A percentile compares a stretch with the other conserved stretches of the same genome.
Evolutionary conservation across 371 early-diverging fungal species (phyloP).

Genomic region (Apophysomyces ossiformis): DNA sequence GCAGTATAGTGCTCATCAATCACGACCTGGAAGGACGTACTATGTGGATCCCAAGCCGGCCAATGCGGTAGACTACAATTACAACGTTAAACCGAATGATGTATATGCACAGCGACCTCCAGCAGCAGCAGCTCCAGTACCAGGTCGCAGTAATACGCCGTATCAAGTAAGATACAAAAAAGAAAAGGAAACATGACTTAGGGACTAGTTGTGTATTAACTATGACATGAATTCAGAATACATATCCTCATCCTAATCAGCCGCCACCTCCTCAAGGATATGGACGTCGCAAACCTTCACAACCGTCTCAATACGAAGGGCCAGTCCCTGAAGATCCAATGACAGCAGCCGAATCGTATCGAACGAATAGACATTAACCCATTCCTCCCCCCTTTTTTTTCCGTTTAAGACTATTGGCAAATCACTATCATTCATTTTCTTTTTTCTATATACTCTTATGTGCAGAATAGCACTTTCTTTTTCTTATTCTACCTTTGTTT

Average conservation of each 20-base stretch:
- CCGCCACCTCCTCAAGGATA: conserved; percentile 3
- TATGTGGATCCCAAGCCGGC: conserved; percentile 18
- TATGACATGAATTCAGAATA: neutral
- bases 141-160: neutral
- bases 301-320: conserved; percentile 15
- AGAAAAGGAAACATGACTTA: neutral
- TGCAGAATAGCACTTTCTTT: neutral
- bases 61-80: conserved; percentile 21
- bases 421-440: conserved; percentile 2
- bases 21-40: conserved; percentile 4
- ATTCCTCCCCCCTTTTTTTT: conserved; percentile 7
- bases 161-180: conserved; percentile 1
- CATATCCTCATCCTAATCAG: conserved; percentile 1
- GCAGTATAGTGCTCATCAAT: conserved; percentile 8
- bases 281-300: conserved; percentile 4
- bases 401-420: neutral
- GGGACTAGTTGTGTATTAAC: neutral
- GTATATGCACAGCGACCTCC: neutral
- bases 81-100: neutral
- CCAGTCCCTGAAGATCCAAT: conserved; percentile 35
- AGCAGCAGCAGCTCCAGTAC: neutral
- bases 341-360: conserved; percentile 34
- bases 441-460: neutral
- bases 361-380: conserved; percentile 30
- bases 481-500: neutral